Percentiles rank a stretch among this genome's conserved stretches.
These are phyloP conservation scores for Neurospora sp. DNA, from an alignment of 495 filamentous ascomycete species.

Conservation along the genomic window DNA sequence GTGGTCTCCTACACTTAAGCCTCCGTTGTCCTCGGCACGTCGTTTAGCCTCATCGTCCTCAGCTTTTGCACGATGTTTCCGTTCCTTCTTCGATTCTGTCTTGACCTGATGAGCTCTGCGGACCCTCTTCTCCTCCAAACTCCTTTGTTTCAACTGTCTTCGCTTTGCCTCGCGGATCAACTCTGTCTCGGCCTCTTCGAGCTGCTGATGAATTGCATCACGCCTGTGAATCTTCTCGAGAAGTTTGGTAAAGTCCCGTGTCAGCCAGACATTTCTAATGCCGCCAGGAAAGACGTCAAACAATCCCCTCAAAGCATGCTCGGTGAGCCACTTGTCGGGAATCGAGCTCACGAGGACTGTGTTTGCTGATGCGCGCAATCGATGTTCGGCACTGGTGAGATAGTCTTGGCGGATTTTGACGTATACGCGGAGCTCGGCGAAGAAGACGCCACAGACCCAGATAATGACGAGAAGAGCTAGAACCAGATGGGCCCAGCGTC, in stretches of 20 bases:
- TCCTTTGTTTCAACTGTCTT: slow-evolving; percentile 56
- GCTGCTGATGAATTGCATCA: slow-evolving; percentile 54
- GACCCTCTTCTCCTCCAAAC: slow-evolving; percentile 52
- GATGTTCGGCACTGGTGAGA: slow-evolving; percentile 90
- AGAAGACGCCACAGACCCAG: slow-evolving; percentile 84
- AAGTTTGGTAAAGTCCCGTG: slow-evolving; percentile 80
- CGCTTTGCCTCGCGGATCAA: slow-evolving; percentile 71
- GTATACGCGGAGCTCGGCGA: slow-evolving; percentile 78
- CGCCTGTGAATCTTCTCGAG: slow-evolving; percentile 76
- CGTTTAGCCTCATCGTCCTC: slow-evolving; percentile 49
- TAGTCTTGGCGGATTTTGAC: slow-evolving; percentile 91
- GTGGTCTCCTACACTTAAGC: slow-evolving; percentile 74
- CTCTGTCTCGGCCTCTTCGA: slow-evolving; percentile 79
- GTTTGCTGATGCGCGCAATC: slow-evolving; percentile 88
- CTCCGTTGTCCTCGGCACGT: slow-evolving; percentile 52
- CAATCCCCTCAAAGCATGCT: slow-evolving; percentile 69
- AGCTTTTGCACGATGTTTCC: slow-evolving; percentile 28
- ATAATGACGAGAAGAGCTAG: slow-evolving; percentile 71
- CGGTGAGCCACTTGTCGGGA: slow-evolving; percentile 75
- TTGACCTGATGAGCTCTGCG: slow-evolving; percentile 39
- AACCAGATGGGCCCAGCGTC: slow-evolving; percentile 84
- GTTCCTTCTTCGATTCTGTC: slow-evolving; percentile 41
- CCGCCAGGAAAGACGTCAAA: slow-evolving; percentile 97
- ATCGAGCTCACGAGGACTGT: slow-evolving; percentile 89
- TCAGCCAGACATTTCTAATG: slow-evolving; percentile 93